Percentiles rank a stretch among this genome's conserved stretches.
These are phyloP conservation scores for Pseudomassariella vexata DNA, from an alignment of 2,329 filamentous ascomycete species.

Conservation along the genomic window DNA sequence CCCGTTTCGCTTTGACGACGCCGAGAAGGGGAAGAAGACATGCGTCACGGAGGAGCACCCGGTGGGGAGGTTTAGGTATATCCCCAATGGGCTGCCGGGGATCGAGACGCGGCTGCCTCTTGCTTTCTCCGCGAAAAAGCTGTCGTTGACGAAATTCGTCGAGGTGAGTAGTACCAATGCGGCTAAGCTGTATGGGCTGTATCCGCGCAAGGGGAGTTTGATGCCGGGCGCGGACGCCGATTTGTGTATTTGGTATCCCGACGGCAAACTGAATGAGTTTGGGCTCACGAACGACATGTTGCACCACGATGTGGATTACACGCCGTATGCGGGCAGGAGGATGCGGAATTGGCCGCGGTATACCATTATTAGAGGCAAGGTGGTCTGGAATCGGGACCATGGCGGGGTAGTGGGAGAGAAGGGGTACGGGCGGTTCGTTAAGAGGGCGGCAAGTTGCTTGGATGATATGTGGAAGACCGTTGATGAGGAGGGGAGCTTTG, in stretches of 20 bases:
- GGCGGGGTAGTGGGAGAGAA: conserved; percentile 38
- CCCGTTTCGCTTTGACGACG: conserved; percentile 43
- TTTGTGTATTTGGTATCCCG: conserved; percentile 52
- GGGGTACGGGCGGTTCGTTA: conserved; percentile 13
- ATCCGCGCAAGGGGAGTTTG: conserved; percentile 42
- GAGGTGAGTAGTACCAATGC: conserved; percentile 49
- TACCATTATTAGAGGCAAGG: conserved; percentile 50
- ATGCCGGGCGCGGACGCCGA: conserved; percentile 50
- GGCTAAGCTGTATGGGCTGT: conserved; percentile 52
- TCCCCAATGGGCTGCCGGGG: conserved; percentile 53
- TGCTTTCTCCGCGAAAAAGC: conserved; percentile 30
- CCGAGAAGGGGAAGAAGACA: conserved; percentile 38
- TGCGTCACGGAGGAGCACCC: conserved; percentile 38
- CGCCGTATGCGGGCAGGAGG: conserved; percentile 52
- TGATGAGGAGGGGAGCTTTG: conserved; percentile 13
- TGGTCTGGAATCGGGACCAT: conserved; percentile 52
- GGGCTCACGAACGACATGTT: conserved; percentile 45
- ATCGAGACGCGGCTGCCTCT: conserved; percentile 51
- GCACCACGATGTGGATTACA: conserved; percentile 59
- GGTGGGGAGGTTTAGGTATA: conserved; percentile 43
- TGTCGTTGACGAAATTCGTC: conserved; percentile 44
- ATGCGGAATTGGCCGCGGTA: conserved; percentile 57
- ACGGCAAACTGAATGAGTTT: conserved; percentile 33
- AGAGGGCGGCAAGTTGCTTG: conserved; percentile 10
- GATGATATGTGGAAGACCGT: conserved; percentile 23